Evolutionary conservation across 2,329 filamentous ascomycete species (phyloP), one percentile per base, ranked within the genome.

Genomic region (Trichoderma pleuroti): DNA sequence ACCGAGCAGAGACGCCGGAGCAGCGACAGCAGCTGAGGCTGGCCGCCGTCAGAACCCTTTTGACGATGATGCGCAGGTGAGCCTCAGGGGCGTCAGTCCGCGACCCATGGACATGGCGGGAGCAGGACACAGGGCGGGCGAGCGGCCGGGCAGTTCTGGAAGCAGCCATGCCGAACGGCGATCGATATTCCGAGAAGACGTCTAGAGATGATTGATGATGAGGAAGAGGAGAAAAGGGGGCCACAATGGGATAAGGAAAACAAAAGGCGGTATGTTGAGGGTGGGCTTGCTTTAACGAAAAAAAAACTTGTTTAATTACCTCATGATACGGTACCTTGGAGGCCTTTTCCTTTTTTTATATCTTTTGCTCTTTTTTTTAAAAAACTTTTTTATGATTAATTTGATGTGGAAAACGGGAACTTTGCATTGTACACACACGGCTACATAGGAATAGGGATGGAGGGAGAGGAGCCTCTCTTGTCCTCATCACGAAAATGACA

Each of bases 61-160:
- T 77, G 91, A 90, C 67, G 92, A 93, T 66, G 85, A 88, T 34
- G 88, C 87, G 5, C 89, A 89, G 78, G 83, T 86, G 73, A 90
- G 88, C 78, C 76, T 93, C 80, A 82, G 92, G 69, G 92, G 91
- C 30, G 89, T 94, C 34, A 95, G 92, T 79, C 92, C 93, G 4
- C 81, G 92, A 74, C 93, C 93, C n/a, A 87, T 92, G 74, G 84
- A 89, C 63, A 85, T 85, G 46, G 80, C 80, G 6, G 74, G n/a
- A 72, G 70, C 76, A 75, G 56, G 74, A 66, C 30, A 72, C 54
- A 75, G 74, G 73, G 72, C 73, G 54, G 75, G 77, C 24, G 81
- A 77, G 16, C 56, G 71, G 12, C 80, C 81, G 70, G 80, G 79
- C 10, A 82, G 81, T 73, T 75, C 74, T 28, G 82, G 83, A 34